These are phyloP conservation scores for Kwoniella botswanensis DNA, from an alignment of 768 basidiomycete genomes.

Conservation along the genomic window DNA sequence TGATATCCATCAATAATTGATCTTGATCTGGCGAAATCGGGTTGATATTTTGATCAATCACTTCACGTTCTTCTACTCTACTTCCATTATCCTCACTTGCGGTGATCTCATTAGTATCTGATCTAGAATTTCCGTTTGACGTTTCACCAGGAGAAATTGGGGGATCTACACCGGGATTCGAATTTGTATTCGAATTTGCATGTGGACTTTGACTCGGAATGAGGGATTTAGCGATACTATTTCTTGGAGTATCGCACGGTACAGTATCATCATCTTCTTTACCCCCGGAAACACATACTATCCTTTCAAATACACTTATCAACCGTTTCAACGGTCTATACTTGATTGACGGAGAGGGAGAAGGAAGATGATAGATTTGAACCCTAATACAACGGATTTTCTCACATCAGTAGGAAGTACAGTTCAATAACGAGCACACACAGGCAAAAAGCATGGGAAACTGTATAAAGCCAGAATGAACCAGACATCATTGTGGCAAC, in stretches of 20 bases:
- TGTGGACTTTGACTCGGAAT: background rate
- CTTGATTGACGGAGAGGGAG: background rate
- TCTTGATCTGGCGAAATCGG: background rate
- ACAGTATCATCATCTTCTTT: background rate
- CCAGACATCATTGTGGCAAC: too few species aligned
- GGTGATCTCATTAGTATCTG: background rate
- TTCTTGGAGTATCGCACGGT: background rate
- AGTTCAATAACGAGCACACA: background rate
- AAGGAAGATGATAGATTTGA: conserved; percentile 18
- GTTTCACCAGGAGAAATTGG: background rate
- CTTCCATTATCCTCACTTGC: background rate
- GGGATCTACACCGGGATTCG: background rate
- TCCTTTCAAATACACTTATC: background rate
- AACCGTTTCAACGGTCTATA: background rate
- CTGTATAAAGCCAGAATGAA: too few species aligned
- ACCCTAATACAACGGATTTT: background rate
- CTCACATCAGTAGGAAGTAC: background rate
- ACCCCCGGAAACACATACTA: background rate
- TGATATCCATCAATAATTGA: background rate
- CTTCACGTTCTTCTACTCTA: conserved; percentile 3
- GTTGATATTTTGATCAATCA: background rate
- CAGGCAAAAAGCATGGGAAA: too few species aligned
- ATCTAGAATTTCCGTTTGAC: too few species aligned
- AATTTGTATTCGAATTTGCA: background rate
- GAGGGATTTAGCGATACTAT: background rate